Evolutionary conservation across 176 grass and related monocot genomes (phyloP).

Genomic region (Aegilops longissima): DNA sequence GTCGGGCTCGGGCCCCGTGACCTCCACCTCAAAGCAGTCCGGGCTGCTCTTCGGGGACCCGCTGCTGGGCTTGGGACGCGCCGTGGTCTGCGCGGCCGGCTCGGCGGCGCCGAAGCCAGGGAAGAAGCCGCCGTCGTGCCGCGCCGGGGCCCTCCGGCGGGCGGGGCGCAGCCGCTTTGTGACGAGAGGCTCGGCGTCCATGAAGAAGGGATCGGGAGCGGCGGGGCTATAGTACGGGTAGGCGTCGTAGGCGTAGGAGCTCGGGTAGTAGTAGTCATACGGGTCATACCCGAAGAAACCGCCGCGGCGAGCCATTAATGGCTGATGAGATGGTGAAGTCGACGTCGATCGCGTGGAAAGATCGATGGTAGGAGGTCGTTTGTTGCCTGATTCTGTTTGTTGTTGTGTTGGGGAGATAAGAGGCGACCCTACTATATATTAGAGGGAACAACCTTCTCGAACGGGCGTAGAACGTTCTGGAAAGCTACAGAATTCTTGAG

Average conservation of each 20-base stretch:
- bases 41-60: not conserved
- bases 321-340: no score
- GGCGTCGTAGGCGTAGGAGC: no score
- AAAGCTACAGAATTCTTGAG: no score
- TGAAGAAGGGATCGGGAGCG: not conserved
- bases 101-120: not conserved
- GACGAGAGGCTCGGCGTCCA: not conserved
- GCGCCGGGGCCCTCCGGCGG: not conserved
- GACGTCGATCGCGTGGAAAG: no score
- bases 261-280: not conserved
- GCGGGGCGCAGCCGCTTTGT: no score
- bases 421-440: no score
- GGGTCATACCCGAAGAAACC: not conserved
- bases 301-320: conserved; percentile 29
- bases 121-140: not conserved
- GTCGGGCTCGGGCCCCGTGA: not conserved
- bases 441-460: no score
- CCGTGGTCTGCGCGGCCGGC: not conserved
- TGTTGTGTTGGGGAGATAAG: no score
- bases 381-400: no score
- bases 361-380: no score
- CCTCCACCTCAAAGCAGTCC: not conserved
- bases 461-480: no score
- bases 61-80: not conserved
- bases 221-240: not conserved